Evolutionary conservation across 2,329 filamentous ascomycete genomes (phyloP).

Genomic region (Talaromyces marneffei): DNA sequence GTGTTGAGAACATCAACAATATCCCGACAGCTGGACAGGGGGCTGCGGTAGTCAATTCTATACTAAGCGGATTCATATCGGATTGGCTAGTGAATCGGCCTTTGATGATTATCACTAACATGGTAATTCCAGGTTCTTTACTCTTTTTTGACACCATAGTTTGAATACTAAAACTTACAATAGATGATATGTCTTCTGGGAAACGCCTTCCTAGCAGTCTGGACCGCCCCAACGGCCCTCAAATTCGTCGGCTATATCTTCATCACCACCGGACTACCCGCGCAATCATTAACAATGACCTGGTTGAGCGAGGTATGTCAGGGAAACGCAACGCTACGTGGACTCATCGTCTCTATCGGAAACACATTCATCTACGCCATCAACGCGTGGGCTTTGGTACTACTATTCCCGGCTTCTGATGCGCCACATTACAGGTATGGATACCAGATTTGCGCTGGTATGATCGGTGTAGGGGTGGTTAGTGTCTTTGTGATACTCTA

Average conservation of each 20-base stretch:
- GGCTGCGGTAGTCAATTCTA: not conserved
- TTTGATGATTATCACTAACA: not conserved
- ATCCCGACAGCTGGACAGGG: conserved; percentile 2
- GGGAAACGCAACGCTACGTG: not conserved
- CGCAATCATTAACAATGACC: conserved; percentile 5
- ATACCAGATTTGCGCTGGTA: conserved; percentile 8
- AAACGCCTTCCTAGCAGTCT: conserved; percentile 1
- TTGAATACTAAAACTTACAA: not conserved
- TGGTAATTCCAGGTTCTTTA: not conserved
- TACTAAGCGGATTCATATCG: not conserved
- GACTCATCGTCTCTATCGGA: conserved; percentile 1
- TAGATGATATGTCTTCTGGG: conserved; percentile 4
- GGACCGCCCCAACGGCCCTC: conserved; percentile 1
- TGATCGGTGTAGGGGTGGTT: conserved; percentile 2
- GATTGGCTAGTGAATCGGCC: conserved; percentile 2
- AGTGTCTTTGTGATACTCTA: conserved; percentile 3
- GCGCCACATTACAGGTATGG: conserved; percentile 7
- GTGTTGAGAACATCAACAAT: conserved; percentile 2
- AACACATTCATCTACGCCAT: conserved; percentile 7
- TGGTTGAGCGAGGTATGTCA: conserved; percentile 5
- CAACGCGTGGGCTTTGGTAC: not conserved
- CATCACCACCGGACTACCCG: conserved; percentile 4
- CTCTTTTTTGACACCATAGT: not conserved
- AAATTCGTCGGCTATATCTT: conserved; percentile 9
- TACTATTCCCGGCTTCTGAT: conserved; percentile 1